Evolutionary conservation across 2,329 filamentous ascomycete species (phyloP).

Genomic region (Lecanicillium sp.): DNA sequence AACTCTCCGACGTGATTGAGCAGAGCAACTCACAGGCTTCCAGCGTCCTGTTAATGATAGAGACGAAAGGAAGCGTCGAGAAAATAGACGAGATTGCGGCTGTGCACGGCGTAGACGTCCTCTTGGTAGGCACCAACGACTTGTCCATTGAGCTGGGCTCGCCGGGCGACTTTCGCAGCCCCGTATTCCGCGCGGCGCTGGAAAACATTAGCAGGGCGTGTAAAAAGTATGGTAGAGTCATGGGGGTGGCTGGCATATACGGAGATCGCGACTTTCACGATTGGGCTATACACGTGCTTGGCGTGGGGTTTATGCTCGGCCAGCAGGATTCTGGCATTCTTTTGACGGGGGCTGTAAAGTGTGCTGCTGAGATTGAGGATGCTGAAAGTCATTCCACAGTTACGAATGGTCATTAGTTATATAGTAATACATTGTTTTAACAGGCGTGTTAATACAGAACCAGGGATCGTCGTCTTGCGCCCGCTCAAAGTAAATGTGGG

Average conservation of each 20-base stretch:
- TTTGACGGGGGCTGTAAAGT: not conserved
- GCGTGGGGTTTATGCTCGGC: slow-evolving; percentile 11
- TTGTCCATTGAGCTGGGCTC: slow-evolving; percentile 18
- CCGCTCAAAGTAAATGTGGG: too few relatives aligned
- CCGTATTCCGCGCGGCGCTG: slow-evolving; percentile 11
- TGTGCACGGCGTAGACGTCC: slow-evolving; percentile 17
- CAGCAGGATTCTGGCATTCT: slow-evolving; percentile 14
- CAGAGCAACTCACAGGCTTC: slow-evolving; percentile 11
- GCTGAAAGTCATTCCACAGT: too few relatives aligned
- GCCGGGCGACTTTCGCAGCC: slow-evolving; percentile 13
- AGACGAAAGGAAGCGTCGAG: slow-evolving; percentile 13
- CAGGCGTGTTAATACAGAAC: not conserved
- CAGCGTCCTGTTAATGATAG: slow-evolving; percentile 14
- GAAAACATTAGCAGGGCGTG: slow-evolving; percentile 12
- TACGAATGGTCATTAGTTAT: too few relatives aligned
- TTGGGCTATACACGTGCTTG: slow-evolving; percentile 13
- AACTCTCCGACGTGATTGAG: slow-evolving; percentile 6
- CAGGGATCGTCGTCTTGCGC: too few relatives aligned
- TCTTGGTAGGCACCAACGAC: slow-evolving; percentile 20
- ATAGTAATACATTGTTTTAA: too few relatives aligned
- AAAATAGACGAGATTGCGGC: slow-evolving; percentile 17
- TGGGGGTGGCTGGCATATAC: slow-evolving; percentile 18
- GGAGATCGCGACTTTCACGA: slow-evolving; percentile 11
- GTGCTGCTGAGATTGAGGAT: not conserved
- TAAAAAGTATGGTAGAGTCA: slow-evolving; percentile 14